These are phyloP conservation scores for Plasmodium fragile DNA, from an alignment of 169 alveolate species.

Conservation along the genomic window DNA sequence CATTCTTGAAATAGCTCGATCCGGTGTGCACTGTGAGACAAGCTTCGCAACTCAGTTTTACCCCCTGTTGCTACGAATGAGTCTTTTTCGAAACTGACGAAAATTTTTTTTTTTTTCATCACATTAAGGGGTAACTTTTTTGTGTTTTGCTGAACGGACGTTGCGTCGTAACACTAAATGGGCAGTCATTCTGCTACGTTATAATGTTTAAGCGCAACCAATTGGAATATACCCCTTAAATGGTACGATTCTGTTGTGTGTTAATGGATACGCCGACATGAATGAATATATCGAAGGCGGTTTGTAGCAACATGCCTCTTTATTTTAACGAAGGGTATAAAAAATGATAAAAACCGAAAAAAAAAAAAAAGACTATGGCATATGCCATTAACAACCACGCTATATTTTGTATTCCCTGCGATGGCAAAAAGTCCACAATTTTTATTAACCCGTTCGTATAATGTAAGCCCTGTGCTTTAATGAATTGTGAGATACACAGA, in stretches of 20 bases:
- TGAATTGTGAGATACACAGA: neutral
- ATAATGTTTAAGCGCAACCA: neutral
- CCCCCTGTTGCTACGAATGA: neutral
- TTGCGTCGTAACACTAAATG: neutral
- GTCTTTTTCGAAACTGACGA: neutral
- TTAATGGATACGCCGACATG: neutral
- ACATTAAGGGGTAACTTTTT: neutral
- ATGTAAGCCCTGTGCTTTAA: neutral
- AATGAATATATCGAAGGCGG: neutral
- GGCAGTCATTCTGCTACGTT: neutral
- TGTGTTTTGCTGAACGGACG: neutral
- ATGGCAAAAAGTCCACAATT: neutral
- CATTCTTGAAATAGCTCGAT: neutral
- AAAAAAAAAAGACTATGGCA: neutral
- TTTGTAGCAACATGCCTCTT: neutral
- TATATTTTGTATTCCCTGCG: neutral
- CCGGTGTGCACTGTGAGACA: neutral
- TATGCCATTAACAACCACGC: neutral
- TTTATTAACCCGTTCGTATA: neutral
- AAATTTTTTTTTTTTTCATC: neutral
- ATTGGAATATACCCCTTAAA: neutral
- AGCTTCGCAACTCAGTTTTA: neutral
- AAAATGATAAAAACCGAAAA: neutral
- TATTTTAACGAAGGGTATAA: neutral
- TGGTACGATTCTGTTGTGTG: neutral